These are phyloP conservation scores for Pneumocystis sp. DNA, from an alignment of 1,139 yeast species.

Conservation along the genomic window DNA sequence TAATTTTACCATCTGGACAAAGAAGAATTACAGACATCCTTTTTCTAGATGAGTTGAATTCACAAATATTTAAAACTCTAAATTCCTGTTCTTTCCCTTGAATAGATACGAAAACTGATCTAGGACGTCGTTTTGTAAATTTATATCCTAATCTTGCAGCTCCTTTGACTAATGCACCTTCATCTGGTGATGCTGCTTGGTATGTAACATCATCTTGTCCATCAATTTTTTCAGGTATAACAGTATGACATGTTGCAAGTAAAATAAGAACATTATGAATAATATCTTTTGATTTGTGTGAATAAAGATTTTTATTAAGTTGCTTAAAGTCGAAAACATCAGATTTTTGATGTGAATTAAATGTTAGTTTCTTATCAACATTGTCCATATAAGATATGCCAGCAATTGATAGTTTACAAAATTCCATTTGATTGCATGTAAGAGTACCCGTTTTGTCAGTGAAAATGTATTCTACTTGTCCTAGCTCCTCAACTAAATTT, in stretches of 20 bases:
- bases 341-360: slow-evolving; percentile 58
- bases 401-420: slow-evolving; percentile 84
- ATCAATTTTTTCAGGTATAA: slow-evolving; percentile 71
- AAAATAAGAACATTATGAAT: slow-evolving; percentile 73
- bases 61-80: slow-evolving; percentile 79
- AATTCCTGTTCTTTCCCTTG: slow-evolving; percentile 40
- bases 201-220: slow-evolving; percentile 45
- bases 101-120: slow-evolving; percentile 53
- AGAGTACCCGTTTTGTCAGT: slow-evolving; percentile 95
- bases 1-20: slow-evolving; percentile 84
- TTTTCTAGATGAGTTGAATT: slow-evolving; percentile 91
- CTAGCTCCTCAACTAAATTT: slow-evolving; percentile 86
- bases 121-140: slow-evolving; percentile 75
- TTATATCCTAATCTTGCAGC: slow-evolving; percentile 80
- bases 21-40: slow-evolving; percentile 93
- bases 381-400: slow-evolving; percentile 79
- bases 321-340: slow-evolving; percentile 67
- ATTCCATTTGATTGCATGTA: slow-evolving; percentile 92
- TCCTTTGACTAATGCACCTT: slow-evolving; percentile 95
- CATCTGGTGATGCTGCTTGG: slow-evolving; percentile 98
- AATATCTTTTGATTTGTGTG: slow-evolving; percentile 35
- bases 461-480: slow-evolving; percentile 88
- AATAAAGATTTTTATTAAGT: slow-evolving; percentile 37
- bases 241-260: slow-evolving; percentile 91
- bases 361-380: slow-evolving; percentile 67